phyloP scores from a whole-genome alignment of 2,329 filamentous ascomycete species.

The Aureobasidium sp. region DNA sequence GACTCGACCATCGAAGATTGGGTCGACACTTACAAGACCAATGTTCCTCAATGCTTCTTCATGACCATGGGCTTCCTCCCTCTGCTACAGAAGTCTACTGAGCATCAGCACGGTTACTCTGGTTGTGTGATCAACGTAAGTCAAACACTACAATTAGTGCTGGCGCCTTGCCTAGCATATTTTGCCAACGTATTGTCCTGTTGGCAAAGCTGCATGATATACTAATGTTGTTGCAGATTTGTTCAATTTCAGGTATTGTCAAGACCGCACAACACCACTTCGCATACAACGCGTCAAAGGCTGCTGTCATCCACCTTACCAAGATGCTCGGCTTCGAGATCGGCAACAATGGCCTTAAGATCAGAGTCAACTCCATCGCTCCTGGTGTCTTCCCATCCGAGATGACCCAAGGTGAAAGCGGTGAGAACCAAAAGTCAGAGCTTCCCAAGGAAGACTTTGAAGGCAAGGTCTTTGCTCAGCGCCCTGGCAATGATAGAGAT shows the following conservation, averaged over 20 bases:
- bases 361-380: slow-evolving; percentile 52
- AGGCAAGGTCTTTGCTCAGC: slow-evolving; percentile 41
- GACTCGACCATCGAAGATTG: slow-evolving; percentile 38
- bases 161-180: not conserved
- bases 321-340: slow-evolving; percentile 50
- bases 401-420: slow-evolving; percentile 49
- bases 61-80: slow-evolving; percentile 43
- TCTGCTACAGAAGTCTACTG: slow-evolving; percentile 38
- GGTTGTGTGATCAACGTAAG: slow-evolving; percentile 41
- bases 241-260: slow-evolving; percentile 39
- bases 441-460: slow-evolving; percentile 46
- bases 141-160: not conserved
- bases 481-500: slow-evolving; percentile 52
- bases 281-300: slow-evolving; percentile 45
- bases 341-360: slow-evolving; percentile 45
- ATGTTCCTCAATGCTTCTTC: slow-evolving; percentile 43
- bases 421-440: slow-evolving; percentile 48
- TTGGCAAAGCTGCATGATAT: not conserved
- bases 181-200: not conserved
- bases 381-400: slow-evolving; percentile 52
- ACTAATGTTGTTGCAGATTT: slow-evolving; percentile 4
- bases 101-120: slow-evolving; percentile 37
- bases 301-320: slow-evolving; percentile 48
- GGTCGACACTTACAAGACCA: slow-evolving; percentile 40
- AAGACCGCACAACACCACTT: slow-evolving; percentile 43